Base-by-base conservation (phyloP, 1,284 basidiomycete genomes). In the Rhodotorula sp. region DNA sequence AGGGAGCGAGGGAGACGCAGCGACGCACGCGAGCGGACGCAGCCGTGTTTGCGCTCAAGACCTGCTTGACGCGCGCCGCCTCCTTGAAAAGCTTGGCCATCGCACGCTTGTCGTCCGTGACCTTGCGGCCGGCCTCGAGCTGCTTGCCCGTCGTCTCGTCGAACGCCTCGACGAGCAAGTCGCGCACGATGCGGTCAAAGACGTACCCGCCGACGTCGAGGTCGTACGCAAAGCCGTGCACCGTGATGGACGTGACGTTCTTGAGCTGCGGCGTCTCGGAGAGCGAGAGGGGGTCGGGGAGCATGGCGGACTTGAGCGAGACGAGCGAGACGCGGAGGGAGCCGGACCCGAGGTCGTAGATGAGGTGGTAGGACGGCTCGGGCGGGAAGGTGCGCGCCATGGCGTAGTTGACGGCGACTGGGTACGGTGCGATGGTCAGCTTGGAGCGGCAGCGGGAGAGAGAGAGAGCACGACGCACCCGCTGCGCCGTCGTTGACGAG, bases 61-160 rank as follows among this genome's bases (percentile, higher is more conserved):
- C 91, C 27, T 90, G 87, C 85, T 98, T 99, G 77, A 97, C 88
- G 67, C 94, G 87, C 61, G 87, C 88, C 0, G 96, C 93, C 82
- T 99, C 97, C 81, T 93, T 94, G 86, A 91, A 90, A 23, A 99
- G 83, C 82, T 95, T 95, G 7, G 92, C 91, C 90, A 97, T 91
- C 1, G 91, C 94, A 71, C 90, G 87, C 79, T 88, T 88, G 81
- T 97, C 92, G 52, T 80, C 67, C 13, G 79, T 74, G 25, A 82
- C 76, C 46, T 74, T 79, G 16, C 72, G 69, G 41, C 77, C 77
- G 8, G 49, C 72, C 4, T 77, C 79, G 14, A 76, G 74, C 76
- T 85, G 85, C 41, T 87, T 85, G 2, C 74, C 78, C 80, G 84
- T 86, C 77, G 86, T 85, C 75, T 89, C 84, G 81, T 91, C 87